phyloP scores from a whole-genome alignment of 2,329 filamentous ascomycete genomes.

The Thermoascus crustaceus region DNA sequence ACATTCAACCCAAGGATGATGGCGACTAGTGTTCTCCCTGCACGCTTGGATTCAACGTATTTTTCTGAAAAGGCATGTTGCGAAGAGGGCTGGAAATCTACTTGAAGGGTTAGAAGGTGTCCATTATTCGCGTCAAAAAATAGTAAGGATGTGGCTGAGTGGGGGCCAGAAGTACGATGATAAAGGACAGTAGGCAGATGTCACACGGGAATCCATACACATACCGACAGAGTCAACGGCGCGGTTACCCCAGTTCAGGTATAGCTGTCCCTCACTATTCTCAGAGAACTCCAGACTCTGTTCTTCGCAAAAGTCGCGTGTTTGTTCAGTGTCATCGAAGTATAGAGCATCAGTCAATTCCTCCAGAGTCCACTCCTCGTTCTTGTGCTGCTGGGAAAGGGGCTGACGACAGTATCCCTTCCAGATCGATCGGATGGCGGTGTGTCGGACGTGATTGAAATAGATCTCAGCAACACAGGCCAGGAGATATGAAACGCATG shows the following conservation, averaged over 20 bases:
- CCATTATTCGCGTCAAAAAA: background rate
- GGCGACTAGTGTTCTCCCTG: conserved; percentile 47
- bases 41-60: conserved; percentile 52
- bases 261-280: conserved; percentile 39
- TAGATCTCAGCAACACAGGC: conserved; percentile 57
- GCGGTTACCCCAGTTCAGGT: conserved; percentile 43
- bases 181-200: too few species aligned
- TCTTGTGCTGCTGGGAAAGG: conserved; percentile 40
- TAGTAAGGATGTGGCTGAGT: too few species aligned
- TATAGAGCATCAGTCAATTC: conserved; percentile 45
- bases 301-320: conserved; percentile 45
- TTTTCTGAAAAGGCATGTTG: conserved; percentile 46
- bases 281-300: conserved; percentile 46
- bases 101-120: conserved; percentile 3
- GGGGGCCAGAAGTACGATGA: background rate
- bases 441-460: conserved; percentile 51
- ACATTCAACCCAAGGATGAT: conserved; percentile 51
- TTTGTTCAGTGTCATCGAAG: conserved; percentile 49
- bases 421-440: conserved; percentile 48
- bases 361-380: conserved; percentile 49
- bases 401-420: conserved; percentile 43
- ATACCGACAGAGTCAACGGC: conserved; percentile 42
- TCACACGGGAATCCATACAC: conserved; percentile 13
- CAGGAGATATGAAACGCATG: conserved; percentile 52
- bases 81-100: conserved; percentile 37